These are phyloP conservation scores for Chaetomium fimeti DNA, from an alignment of 495 filamentous ascomycete species.

Conservation along the genomic window DNA sequence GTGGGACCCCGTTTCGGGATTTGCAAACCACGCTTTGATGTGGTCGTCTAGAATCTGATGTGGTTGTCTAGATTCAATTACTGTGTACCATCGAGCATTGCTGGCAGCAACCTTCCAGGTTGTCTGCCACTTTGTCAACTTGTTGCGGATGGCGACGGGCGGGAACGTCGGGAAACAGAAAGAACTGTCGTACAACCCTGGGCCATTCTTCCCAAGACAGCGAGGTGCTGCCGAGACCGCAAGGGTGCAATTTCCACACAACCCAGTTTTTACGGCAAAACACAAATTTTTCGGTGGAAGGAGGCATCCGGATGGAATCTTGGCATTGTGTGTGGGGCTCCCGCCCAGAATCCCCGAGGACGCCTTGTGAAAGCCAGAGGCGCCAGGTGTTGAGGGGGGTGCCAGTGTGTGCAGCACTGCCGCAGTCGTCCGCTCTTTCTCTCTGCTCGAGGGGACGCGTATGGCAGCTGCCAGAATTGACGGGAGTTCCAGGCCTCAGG, in stretches of 20 bases:
- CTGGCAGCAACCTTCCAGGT: slow-evolving; percentile 10
- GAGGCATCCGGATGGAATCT: slow-evolving; percentile 26
- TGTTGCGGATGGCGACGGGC: not conserved
- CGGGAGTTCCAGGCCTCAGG: not conserved
- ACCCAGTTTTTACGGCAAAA: slow-evolving; percentile 23
- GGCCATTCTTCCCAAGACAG: too few relatives aligned
- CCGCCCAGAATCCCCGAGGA: slow-evolving; percentile 7
- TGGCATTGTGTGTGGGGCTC: slow-evolving; percentile 16
- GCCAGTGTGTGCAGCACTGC: not conserved
- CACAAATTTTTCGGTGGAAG: slow-evolving; percentile 28
- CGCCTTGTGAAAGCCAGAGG: slow-evolving; percentile 27
- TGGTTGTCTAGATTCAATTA: not conserved
- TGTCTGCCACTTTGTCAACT: not conserved
- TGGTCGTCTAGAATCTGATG: not conserved
- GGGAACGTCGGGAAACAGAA: not conserved
- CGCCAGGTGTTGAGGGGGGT: not conserved
- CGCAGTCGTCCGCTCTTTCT: not conserved
- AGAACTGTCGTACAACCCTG: not conserved
- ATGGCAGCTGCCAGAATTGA: not conserved
- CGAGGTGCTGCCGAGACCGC: slow-evolving; percentile 17
- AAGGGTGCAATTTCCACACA: slow-evolving; percentile 27
- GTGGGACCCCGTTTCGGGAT: not conserved
- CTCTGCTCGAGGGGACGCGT: too few relatives aligned
- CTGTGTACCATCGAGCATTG: not conserved
- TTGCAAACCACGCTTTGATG: not conserved